Evolutionary conservation across 768 basidiomycete genomes (phyloP), one percentile per base, ranked within the genome.

Genomic region (Amanita pallidorosea): DNA sequence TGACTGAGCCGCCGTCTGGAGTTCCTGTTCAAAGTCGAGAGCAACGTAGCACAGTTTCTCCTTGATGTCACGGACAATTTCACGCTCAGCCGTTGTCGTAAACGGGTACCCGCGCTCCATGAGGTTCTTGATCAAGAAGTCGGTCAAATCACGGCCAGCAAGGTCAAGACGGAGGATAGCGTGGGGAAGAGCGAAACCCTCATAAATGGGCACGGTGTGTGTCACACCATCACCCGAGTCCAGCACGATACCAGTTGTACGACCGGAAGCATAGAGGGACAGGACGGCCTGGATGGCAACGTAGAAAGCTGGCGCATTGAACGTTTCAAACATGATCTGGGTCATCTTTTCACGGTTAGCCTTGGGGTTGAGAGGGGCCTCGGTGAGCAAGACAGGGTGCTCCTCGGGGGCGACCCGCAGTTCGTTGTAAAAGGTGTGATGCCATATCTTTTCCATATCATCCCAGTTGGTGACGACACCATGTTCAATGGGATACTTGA

Each of bases 381-480:
- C 90, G 54, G 90, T 94, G 64, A 92, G 75, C 53, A 94, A 77
- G 59, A 92, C 85, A 55, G 90, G 90, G 75, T 92, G 88, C 73
- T 91, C 88, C 67, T 93, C 88, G 27, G 90, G 89, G 3, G 88
- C 89, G 58, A 93, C 88, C 71, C 89, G 88, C 53, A 91, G 82
- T 69, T 91, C 90, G 66, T 93, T 93, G 80, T 90, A 94, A 71
- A 94, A 95, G 29, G 92, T 93, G 75, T 94, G 91, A 67, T 93
- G 90, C 91, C 91, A 95, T 67, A 94, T 94, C 74, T 94, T 93
- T 75, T 95, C 93, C 91, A 94, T 94, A 70, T 94, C 92, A 62
- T 94, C 93, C 93, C 93, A 96, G 81, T 96, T 93, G 68, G 91
- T 93, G 66, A 95, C 88, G 63, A 91, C 86, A 69, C 89, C 88